These are phyloP conservation scores for Blastobotrys chiropterorum DNA, from an alignment of 805 yeast genomes.

Conservation along the genomic window DNA sequence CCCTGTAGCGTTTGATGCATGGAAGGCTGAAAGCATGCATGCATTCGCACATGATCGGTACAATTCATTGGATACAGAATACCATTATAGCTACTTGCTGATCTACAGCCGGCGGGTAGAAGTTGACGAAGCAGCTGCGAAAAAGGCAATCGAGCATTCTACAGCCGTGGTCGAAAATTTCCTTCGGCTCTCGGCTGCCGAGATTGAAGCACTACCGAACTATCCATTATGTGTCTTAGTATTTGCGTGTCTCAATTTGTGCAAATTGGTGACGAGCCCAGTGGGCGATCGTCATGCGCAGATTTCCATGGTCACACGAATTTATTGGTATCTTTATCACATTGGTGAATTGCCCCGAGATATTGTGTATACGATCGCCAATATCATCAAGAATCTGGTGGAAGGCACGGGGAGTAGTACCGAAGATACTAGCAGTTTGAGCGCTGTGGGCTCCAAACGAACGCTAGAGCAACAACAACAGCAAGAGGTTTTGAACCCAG, in stretches of 20 bases:
- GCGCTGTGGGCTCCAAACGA: background rate
- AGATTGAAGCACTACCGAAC: slow-evolving; percentile 51
- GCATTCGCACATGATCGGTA: slow-evolving; percentile 5
- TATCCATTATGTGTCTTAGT: slow-evolving; percentile 47
- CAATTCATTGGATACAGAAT: slow-evolving; percentile 5
- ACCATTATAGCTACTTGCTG: slow-evolving; percentile 8
- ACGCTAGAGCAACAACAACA: background rate
- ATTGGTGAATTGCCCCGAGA: slow-evolving; percentile 53
- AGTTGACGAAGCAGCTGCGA: slow-evolving; percentile 15
- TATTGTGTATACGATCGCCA: slow-evolving; percentile 55
- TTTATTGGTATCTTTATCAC: slow-evolving; percentile 54
- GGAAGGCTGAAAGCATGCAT: slow-evolving; percentile 4
- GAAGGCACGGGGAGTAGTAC: slow-evolving; percentile 24
- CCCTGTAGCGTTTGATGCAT: slow-evolving; percentile 1
- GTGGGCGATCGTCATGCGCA: slow-evolving; percentile 7
- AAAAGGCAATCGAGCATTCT: slow-evolving; percentile 42
- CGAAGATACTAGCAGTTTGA: background rate
- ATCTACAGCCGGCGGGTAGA: slow-evolving; percentile 6
- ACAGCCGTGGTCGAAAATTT: slow-evolving; percentile 42
- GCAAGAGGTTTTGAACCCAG: background rate
- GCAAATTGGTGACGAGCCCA: slow-evolving; percentile 31
- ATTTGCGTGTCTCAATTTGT: slow-evolving; percentile 48
- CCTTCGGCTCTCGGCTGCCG: slow-evolving; percentile 38
- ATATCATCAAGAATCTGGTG: slow-evolving; percentile 45
- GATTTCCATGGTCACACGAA: slow-evolving; percentile 43